These are phyloP conservation scores for Dicorynia guianensis DNA, from an alignment of 306 rosid species.

Conservation along the genomic window DNA sequence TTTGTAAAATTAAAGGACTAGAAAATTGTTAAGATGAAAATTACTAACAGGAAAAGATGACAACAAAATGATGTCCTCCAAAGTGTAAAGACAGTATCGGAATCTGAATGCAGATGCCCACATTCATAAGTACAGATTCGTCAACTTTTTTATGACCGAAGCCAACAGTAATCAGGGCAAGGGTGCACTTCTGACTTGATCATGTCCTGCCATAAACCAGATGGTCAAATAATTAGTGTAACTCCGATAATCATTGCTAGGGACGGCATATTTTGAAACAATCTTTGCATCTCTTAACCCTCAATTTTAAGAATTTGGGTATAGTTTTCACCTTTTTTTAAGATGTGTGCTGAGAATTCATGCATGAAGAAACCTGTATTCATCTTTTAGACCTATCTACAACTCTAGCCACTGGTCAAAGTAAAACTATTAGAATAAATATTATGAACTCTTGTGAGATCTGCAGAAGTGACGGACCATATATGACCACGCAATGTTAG, in stretches of 20 bases:
- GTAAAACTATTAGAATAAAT: constrained; percentile 66
- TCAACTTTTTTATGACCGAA: constrained; percentile 17
- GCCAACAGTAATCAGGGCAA: constrained; percentile 3
- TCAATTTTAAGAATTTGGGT: neutral
- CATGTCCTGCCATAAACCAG: constrained; percentile 9
- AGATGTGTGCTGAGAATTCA: constrained; percentile 12
- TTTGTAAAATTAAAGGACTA: constrained; percentile 24
- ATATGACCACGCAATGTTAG: constrained; percentile 66
- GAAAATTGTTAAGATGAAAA: constrained; percentile 10
- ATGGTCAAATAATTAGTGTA: constrained; percentile 10
- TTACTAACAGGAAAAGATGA: constrained; percentile 22
- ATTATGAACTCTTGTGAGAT: constrained; percentile 65
- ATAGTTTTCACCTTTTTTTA: constrained; percentile 20
- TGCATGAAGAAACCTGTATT: constrained; percentile 23
- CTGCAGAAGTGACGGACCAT: constrained; percentile 77
- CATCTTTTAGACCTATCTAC: constrained; percentile 15
- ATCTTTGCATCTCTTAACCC: constrained; percentile 10
- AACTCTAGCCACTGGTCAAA: constrained; percentile 45
- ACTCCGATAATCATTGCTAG: neutral
- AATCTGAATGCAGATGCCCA: constrained; percentile 27
- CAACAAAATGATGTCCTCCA: constrained; percentile 36
- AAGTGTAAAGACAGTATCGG: constrained; percentile 27
- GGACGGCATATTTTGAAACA: neutral
- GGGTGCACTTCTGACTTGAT: constrained; percentile 21
- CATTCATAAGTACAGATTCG: constrained; percentile 10